These are phyloP conservation scores for Cercospora sesami DNA, from an alignment of 2,329 filamentous ascomycete species.

Conservation along the genomic window DNA sequence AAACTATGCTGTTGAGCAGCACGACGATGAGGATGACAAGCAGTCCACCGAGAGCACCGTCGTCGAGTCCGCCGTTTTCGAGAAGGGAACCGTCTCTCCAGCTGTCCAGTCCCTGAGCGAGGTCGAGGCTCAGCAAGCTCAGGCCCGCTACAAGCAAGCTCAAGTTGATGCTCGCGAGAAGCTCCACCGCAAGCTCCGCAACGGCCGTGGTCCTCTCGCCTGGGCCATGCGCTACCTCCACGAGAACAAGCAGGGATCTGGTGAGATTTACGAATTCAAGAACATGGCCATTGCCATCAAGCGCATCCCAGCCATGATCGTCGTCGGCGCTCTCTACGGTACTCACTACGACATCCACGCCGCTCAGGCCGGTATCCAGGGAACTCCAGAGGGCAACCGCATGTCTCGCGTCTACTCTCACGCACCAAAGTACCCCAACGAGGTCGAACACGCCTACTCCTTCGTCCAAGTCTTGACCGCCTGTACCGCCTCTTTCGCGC, in stretches of 20 bases:
- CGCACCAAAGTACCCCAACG: slow-evolving; percentile 62
- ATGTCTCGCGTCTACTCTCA: slow-evolving; percentile 60
- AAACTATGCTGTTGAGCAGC: slow-evolving; percentile 75
- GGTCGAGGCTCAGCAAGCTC: slow-evolving; percentile 11
- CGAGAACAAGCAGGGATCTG: slow-evolving; percentile 70
- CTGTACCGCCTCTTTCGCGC: slow-evolving; percentile 71
- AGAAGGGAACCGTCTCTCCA: slow-evolving; percentile 33
- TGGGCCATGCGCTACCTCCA: slow-evolving; percentile 80
- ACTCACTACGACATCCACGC: slow-evolving; percentile 79
- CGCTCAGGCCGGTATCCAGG: slow-evolving; percentile 67
- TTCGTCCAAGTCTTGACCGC: slow-evolving; percentile 68
- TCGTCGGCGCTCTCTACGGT: slow-evolving; percentile 68
- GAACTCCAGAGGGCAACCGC: slow-evolving; percentile 72
- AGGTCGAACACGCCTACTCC: slow-evolving; percentile 63
- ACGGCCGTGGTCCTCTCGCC: slow-evolving; percentile 67
- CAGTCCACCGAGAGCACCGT: slow-evolving; percentile 40
- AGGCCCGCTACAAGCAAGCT: slow-evolving; percentile 60
- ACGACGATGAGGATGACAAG: slow-evolving; percentile 54
- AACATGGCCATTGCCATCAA: slow-evolving; percentile 65
- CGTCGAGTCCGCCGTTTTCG: slow-evolving; percentile 34
- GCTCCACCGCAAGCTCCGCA: slow-evolving; percentile 64
- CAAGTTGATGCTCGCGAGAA: slow-evolving; percentile 57
- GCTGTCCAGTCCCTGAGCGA: slow-evolving; percentile 40
- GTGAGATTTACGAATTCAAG: slow-evolving; percentile 70
- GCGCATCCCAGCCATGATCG: slow-evolving; percentile 68